Evolutionary conservation across 176 grass and related monocot genomes (phyloP).

Genomic region (Ensete glaucum): DNA sequence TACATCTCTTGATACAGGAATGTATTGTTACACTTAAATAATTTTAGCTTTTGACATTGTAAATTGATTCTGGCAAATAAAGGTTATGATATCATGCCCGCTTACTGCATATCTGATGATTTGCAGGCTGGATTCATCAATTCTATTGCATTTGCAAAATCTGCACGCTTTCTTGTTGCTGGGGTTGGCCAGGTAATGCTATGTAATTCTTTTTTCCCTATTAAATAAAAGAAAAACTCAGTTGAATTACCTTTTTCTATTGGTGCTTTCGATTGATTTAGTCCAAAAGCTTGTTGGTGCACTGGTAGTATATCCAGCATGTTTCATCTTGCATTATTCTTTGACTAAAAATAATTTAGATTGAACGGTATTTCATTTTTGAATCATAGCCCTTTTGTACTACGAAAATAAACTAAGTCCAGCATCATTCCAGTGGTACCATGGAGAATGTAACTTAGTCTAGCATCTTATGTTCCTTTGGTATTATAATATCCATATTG

Average conservation of each 20-base stretch:
- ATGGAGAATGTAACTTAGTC: background rate
- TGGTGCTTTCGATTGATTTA: background rate
- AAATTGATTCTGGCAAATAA: background rate
- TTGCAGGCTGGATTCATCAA: conserved; percentile 71
- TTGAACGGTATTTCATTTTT: background rate
- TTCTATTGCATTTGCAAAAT: conserved; percentile 61
- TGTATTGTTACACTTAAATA: background rate
- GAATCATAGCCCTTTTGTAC: background rate
- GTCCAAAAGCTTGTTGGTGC: background rate
- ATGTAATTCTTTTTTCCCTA: background rate
- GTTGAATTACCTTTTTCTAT: background rate
- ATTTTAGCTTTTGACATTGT: background rate
- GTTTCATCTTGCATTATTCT: background rate
- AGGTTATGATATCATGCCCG: background rate
- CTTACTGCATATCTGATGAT: conserved; percentile 2
- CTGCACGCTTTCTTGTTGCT: conserved; percentile 69
- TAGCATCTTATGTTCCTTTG: background rate
- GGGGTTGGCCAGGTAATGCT: conserved; percentile 69
- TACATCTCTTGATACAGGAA: background rate
- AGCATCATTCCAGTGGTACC: too few relatives aligned
- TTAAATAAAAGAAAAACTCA: too few relatives aligned
- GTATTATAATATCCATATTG: background rate
- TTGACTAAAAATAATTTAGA: background rate
- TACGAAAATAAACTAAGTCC: background rate
- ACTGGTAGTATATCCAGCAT: background rate